Conservation (phyloP, 306 rosid genomes). For the Begonia masoniana region DNA sequence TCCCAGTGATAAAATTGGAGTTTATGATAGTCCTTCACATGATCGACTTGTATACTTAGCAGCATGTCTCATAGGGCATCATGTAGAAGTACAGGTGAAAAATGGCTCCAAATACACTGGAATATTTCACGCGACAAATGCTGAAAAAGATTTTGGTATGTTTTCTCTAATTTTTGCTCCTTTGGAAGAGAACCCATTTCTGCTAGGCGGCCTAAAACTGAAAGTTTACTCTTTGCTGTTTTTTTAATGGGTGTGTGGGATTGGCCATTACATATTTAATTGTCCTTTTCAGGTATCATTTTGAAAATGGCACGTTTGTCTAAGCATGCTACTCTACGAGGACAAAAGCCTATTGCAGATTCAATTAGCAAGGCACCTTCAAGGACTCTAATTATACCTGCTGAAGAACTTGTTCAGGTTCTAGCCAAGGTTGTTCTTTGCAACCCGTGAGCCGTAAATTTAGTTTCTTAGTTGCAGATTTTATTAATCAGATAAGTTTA, state of each 20-base stretch:
- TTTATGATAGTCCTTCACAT: constrained; percentile 50
- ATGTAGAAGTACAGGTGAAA: constrained; percentile 87
- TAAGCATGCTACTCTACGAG: constrained; percentile 58
- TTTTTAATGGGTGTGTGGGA: no score
- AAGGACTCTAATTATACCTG: constrained; percentile 58
- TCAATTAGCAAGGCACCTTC: constrained; percentile 48
- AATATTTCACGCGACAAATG: constrained; percentile 68
- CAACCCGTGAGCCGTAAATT: constrained; percentile 3
- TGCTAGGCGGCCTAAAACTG: neutral
- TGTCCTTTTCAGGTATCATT: constrained; percentile 43
- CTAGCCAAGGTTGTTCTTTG: constrained; percentile 63
- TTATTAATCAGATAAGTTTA: neutral
- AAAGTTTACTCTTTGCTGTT: neutral
- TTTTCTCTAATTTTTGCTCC: constrained; percentile 10
- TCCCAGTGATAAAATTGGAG: constrained; percentile 43
- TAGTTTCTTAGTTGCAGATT: constrained; percentile 2
- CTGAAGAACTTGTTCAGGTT: constrained; percentile 84
- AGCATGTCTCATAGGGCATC: constrained; percentile 77
- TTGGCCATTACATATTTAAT: neutral
- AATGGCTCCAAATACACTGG: constrained; percentile 85
- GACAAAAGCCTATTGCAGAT: constrained; percentile 50
- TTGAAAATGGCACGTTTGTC: constrained; percentile 78
- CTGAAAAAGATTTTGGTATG: constrained; percentile 85
- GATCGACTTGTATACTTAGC: constrained; percentile 67
- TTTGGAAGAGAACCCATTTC: constrained; percentile 1